Conservation (phyloP, 2,329 filamentous ascomycete species). For the Cordyceps cateniannulata region DNA sequence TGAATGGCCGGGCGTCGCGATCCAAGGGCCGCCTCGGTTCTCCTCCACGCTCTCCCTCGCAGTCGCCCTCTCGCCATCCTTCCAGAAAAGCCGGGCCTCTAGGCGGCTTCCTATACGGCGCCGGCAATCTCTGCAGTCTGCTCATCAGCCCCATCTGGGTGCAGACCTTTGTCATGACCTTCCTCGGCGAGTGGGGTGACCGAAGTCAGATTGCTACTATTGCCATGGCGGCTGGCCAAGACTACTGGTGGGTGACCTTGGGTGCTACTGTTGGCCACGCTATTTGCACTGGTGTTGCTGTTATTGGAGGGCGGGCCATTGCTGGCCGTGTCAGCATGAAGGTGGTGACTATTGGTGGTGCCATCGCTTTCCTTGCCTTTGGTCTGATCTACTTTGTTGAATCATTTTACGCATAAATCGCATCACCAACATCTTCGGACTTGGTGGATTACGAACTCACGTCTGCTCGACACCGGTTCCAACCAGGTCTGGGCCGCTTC, state of each 20-base stretch:
- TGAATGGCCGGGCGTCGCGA: conserved; percentile 62
- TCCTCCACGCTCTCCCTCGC: conserved; percentile 71
- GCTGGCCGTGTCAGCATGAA: conserved; percentile 91
- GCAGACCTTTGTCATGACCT: conserved; percentile 98
- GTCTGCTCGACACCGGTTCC: neutral
- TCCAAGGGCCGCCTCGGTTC: conserved; percentile 73
- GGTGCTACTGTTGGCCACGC: conserved; percentile 83
- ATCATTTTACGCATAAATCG: conserved; percentile 51
- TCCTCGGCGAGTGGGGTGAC: conserved; percentile 96
- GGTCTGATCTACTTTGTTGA: conserved; percentile 88
- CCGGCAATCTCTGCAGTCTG: conserved; percentile 81
- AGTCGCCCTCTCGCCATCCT: conserved; percentile 59
- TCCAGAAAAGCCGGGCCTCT: conserved; percentile 38
- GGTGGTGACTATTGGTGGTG: conserved; percentile 90
- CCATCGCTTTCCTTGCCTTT: conserved; percentile 83
- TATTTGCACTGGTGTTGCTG: conserved; percentile 84
- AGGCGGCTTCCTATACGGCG: conserved; percentile 47
- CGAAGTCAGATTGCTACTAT: conserved; percentile 97
- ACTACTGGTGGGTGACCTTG: conserved; percentile 97
- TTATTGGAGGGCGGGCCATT: conserved; percentile 86
- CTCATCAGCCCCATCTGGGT: conserved; percentile 95
- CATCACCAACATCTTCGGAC: neutral
- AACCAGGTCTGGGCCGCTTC: neutral
- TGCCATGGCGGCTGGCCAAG: conserved; percentile 95
- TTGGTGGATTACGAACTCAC: neutral